Conservation (phyloP, 139 green algal species). For the Mesostigma viride region DNA sequence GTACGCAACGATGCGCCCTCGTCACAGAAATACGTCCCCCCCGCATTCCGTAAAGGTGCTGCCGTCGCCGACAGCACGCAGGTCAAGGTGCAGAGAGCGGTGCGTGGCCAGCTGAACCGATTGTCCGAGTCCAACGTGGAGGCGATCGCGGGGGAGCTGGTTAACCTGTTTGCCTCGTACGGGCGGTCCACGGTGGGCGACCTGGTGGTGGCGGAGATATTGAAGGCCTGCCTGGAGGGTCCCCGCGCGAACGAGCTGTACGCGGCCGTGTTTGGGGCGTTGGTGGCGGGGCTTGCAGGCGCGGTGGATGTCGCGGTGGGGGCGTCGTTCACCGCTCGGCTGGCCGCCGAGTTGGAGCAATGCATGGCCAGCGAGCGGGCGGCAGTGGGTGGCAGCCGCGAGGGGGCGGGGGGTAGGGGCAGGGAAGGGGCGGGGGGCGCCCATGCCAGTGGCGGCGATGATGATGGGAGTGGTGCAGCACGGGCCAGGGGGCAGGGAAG, state of each 20-base stretch:
- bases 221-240: not conserved
- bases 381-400: too few relatives aligned
- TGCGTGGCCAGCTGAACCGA: constrained; percentile 29
- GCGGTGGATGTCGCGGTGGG: constrained; percentile 16
- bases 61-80: too few relatives aligned
- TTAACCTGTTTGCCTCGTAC: not conserved
- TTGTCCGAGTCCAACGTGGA: constrained; percentile 37
- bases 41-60: too few relatives aligned
- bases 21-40: too few relatives aligned
- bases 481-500: too few relatives aligned
- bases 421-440: too few relatives aligned
- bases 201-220: not conserved
- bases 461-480: too few relatives aligned
- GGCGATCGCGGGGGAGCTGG: constrained; percentile 21
- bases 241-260: constrained; percentile 3
- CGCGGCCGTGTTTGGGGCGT: constrained; percentile 26
- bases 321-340: constrained; percentile 11
- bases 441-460: too few relatives aligned
- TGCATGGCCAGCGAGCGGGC: too few relatives aligned
- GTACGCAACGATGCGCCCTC: too few relatives aligned
- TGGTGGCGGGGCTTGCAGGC: constrained; percentile 9
- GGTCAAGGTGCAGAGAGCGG: too few relatives aligned
- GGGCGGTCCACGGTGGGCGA: not conserved
- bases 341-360: constrained; percentile 19
- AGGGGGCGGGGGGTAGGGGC: too few relatives aligned